Evolutionary conservation across 345 rosid genomes (phyloP), one percentile per base, ranked within the genome.

Genomic region (Durio zibethinus): DNA sequence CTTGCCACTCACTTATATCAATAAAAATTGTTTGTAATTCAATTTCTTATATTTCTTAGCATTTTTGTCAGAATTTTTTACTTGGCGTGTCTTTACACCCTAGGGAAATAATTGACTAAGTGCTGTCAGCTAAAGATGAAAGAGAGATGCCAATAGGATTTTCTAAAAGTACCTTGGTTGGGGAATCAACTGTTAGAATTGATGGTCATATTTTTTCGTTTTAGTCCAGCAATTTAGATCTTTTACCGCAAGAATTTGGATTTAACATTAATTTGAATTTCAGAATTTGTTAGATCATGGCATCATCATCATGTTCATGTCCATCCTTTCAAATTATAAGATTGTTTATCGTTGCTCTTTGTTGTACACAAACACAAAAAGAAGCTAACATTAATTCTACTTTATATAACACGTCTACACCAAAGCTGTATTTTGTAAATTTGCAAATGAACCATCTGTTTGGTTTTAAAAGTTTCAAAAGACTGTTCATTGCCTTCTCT

Each of bases 311-410:
- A 67, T 42, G 56, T 27, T 69, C 33, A 7, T 25, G 54, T 57
- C 52, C 65, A 36, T 73, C 36, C 50, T 57, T 27, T 57, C 53
- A 15, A 29, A 57, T 40, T 21, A 7, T n/a, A 57, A 57, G 14
- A 54, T 54, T 77, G 42, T 67, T n/a, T 80, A 40, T 35, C 7
- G 9, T 63, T 74, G 56, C 67, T 43, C 50, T 53, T 16, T 42
- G 61, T 61, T 52, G 25, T 29, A 50, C 36, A 20, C 27, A 50
- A 29, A 29, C 15, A 8, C 23, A 70, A 29, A 70, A 70, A 50
- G 18, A 18, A 48, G 5, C 12, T 48, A 12, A 18, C 23, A 69
- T 48, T 70, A 18, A 70, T 31, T 31, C 42, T 50, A 31, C 20
- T 7, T 4, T 67, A 1, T 15, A 11, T 31, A 20, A 11, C 63